phyloP scores from a whole-genome alignment of 2,329 filamentous ascomycete species.

The Colletotrichum plurivorum region DNA sequence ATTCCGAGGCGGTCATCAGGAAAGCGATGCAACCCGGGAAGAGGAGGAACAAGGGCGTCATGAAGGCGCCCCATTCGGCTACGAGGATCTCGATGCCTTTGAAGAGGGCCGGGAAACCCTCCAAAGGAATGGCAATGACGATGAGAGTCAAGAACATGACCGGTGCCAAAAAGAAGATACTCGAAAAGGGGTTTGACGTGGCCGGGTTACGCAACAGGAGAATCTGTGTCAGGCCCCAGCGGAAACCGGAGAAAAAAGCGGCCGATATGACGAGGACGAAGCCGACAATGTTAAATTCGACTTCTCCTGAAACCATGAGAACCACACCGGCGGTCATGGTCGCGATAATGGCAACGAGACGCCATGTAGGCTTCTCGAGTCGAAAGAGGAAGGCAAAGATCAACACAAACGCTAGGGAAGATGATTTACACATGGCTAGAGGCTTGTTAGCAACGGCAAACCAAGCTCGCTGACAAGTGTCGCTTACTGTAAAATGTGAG shows the following conservation, averaged over 20 bases:
- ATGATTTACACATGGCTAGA: conserved; percentile 97
- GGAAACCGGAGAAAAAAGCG: conserved; percentile 95
- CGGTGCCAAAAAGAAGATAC: conserved; percentile 97
- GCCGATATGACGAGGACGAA: conserved; percentile 95
- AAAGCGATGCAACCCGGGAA: conserved; percentile 95
- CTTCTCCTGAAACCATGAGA: conserved; percentile 98
- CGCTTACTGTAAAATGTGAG: conserved; percentile 91
- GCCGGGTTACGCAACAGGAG: conserved; percentile 93
- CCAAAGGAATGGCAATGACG: conserved; percentile 85
- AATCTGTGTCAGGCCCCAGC: conserved; percentile 99
- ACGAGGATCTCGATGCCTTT: conserved; percentile 76
- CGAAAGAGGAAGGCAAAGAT: conserved; percentile 95
- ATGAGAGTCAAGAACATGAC: conserved; percentile 93
- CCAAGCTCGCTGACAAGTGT: neutral
- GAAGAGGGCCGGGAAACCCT: conserved; percentile 79
- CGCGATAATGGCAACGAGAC: conserved; percentile 87
- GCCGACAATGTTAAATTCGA: conserved; percentile 87
- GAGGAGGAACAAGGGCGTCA: conserved; percentile 81
- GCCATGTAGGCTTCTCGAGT: conserved; percentile 88
- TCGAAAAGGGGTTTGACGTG: conserved; percentile 95
- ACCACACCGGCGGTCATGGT: conserved; percentile 94
- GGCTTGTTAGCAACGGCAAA: conserved; percentile 43
- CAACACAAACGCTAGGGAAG: conserved; percentile 93
- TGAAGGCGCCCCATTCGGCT: conserved; percentile 75
- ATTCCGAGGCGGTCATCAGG: conserved; percentile 96